Evolutionary conservation across 2,329 filamentous ascomycete genomes (phyloP).

Genomic region (Trichoderma semiorbis): DNA sequence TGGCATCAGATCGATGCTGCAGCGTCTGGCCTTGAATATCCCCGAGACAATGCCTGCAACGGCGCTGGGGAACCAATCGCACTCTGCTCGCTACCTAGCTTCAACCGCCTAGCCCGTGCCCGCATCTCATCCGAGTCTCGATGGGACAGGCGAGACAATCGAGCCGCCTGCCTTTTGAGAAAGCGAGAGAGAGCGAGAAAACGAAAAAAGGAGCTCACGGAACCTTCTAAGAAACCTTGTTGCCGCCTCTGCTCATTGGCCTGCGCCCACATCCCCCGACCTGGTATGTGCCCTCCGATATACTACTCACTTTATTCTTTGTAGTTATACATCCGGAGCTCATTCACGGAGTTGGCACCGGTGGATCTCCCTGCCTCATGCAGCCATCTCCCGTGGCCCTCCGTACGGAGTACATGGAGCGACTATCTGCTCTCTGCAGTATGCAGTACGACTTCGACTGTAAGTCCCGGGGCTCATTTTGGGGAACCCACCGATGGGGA

Average conservation of each 20-base stretch:
- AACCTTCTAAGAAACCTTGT: conserved; percentile 1
- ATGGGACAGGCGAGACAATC: conserved; percentile 4
- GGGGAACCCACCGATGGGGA: background rate
- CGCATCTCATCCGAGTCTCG: background rate
- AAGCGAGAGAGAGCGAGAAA: background rate
- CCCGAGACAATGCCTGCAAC: conserved; percentile 11
- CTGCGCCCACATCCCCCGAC: background rate
- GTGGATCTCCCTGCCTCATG: background rate
- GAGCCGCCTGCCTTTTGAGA: background rate
- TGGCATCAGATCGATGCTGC: conserved; percentile 4
- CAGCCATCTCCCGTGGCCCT: background rate
- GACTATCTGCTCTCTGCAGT: background rate
- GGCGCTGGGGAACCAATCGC: background rate
- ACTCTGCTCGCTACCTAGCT: background rate
- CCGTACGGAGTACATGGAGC: background rate
- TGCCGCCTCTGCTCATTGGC: background rate
- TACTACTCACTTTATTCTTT: background rate
- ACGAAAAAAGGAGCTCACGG: conserved; percentile 1
- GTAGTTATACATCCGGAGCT: background rate
- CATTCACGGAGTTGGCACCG: background rate
- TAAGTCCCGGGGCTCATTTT: background rate
- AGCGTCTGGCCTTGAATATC: conserved; percentile 1
- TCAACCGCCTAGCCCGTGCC: background rate
- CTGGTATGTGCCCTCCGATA: background rate
- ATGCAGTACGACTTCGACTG: background rate